Base-by-base conservation (phyloP, 805 yeast genomes). In the Yarrowia sp. region DNA sequence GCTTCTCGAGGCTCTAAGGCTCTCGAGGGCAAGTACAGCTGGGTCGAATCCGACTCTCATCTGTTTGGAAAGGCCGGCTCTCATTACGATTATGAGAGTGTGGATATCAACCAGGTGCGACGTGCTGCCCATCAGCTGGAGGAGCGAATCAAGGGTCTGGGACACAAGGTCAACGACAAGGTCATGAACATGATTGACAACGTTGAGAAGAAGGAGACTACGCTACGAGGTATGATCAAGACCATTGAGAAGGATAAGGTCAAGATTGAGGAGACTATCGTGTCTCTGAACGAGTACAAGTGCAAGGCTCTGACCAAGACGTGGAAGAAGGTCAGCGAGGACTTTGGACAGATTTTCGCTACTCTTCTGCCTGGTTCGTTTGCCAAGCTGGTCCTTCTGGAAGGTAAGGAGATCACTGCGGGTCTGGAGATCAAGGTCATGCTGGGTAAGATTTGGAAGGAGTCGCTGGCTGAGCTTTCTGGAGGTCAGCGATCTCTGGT, bases 401-500 rank as follows among this genome's bases (percentile, higher is more conserved):
- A 91, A 69, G 84, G 84, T n/a, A 82, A 83, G 71, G 96, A 90
- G 71, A 89, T 95, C 9, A 89, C 96, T 0, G 84, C 88, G 69
- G 99, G 99, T 17, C 79, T 95, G 14, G 96, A 90, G 72, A 95
- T 95, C 28, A 88, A 86, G 71, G 98, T 95, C 0, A 86, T 89
- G 73, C 79, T 95, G 14, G 99, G 99, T 3, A 86, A 83, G 50
- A 90, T 93, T 5, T 95, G 99, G 99, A 95, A 93, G 73, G 97
- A 92, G 70, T 89, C 96, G 71, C 81, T 95, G 67, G 96, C 92
- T 10, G 99, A 95, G 76, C 80, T 95, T 50, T 90, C 97, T 7
- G 99, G 99, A 65, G 99, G 99, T 17, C 99, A 95, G 75, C 78
- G 98, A 69, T 95, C 98, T 0, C 83, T 96, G 68, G 90, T 93